Evolutionary conservation across 352 stramenopile species (phyloP).

Genomic region (Globisporangium paddicum): DNA sequence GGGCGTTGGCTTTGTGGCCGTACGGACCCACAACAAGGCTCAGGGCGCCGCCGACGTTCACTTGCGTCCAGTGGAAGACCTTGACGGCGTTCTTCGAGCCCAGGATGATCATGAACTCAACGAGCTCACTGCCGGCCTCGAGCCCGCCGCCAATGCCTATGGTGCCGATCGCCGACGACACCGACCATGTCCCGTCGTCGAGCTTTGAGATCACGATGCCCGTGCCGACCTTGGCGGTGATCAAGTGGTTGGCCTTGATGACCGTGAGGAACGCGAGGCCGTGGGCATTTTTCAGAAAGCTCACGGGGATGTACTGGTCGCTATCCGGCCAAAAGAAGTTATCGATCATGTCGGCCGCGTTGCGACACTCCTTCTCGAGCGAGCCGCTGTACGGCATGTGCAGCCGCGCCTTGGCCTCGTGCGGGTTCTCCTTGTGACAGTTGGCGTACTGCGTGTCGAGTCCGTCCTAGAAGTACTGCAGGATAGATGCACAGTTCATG

Average conservation of each 20-base stretch:
- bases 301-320: conserved; percentile 73
- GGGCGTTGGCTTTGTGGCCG: conserved; percentile 74
- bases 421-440: conserved; percentile 79
- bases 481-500: conserved; percentile 70
- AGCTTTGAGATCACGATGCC: conserved; percentile 91
- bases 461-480: conserved; percentile 68
- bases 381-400: conserved; percentile 73
- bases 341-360: conserved; percentile 68
- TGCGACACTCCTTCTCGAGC: conserved; percentile 72
- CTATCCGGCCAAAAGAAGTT: conserved; percentile 78
- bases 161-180: conserved; percentile 92
- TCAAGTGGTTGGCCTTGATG: conserved; percentile 78
- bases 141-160: conserved; percentile 84
- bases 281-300: conserved; percentile 77
- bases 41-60: conserved; percentile 91
- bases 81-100: conserved; percentile 90
- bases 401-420: conserved; percentile 62
- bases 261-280: conserved; percentile 84
- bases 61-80: conserved; percentile 84
- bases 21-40: conserved; percentile 90
- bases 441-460: conserved; percentile 73
- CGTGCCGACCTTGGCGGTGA: conserved; percentile 76
- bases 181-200: conserved; percentile 84
- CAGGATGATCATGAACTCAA: conserved; percentile 94
- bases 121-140: conserved; percentile 88